phyloP scores from a whole-genome alignment of 441 rosid species.

The Cnidoscolus chayamansa region DNA sequence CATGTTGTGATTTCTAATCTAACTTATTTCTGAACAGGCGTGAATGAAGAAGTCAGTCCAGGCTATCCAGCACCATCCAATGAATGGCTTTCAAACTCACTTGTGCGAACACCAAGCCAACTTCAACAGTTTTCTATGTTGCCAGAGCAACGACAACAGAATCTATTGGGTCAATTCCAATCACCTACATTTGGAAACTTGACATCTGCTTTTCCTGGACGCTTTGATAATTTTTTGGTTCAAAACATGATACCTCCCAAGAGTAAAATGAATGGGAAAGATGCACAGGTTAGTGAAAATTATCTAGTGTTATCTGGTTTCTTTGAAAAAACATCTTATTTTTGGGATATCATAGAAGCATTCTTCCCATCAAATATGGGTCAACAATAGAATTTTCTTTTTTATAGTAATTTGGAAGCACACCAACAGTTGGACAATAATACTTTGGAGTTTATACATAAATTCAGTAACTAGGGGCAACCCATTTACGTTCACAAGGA shows the following conservation, averaged over 20 bases:
- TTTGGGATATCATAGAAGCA: background rate
- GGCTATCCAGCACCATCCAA: constrained; percentile 6
- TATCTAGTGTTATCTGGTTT: background rate
- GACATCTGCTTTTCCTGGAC: constrained; percentile 16
- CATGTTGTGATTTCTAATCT: background rate
- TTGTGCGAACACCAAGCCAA: constrained; percentile 21
- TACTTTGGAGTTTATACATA: background rate
- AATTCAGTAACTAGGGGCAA: background rate
- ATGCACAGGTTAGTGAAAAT: constrained; percentile 18
- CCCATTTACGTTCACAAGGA: background rate
- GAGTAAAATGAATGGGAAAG: constrained; percentile 9
- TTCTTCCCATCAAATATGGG: background rate
- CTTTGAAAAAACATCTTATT: background rate
- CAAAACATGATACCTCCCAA: constrained; percentile 16
- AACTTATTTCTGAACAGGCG: constrained; percentile 11
- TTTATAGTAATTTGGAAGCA: background rate
- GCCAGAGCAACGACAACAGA: constrained; percentile 16
- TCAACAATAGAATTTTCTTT: background rate
- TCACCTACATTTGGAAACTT: constrained; percentile 12
- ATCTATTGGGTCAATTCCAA: constrained; percentile 7
- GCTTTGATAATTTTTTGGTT: constrained; percentile 19
- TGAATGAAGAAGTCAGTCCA: constrained; percentile 14
- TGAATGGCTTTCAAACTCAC: constrained; percentile 16
- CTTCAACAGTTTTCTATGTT: constrained; percentile 18
- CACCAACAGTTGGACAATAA: background rate